Percentiles rank a stretch among this genome's conserved stretches.
Conservation (phyloP, 2,329 filamentous ascomycete species). For the Huntiella abstrusa region DNA sequence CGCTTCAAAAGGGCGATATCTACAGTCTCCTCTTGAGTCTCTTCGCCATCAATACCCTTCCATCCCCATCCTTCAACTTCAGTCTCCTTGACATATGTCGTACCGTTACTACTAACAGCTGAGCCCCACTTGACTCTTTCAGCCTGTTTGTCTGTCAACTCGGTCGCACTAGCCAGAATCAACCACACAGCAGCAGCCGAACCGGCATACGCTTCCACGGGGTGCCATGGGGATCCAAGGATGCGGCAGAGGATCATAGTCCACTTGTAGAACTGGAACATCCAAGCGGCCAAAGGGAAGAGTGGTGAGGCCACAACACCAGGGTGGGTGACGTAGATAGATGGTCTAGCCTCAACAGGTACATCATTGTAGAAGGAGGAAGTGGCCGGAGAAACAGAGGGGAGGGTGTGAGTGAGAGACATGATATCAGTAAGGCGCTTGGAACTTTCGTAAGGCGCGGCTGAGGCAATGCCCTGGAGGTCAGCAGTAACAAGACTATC, state of each 20-base stretch:
- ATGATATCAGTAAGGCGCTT: constrained; percentile 79
- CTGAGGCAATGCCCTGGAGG: constrained; percentile 49
- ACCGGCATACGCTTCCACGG: constrained; percentile 54
- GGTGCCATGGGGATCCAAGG: constrained; percentile 79
- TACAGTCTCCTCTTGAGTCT: constrained; percentile 23
- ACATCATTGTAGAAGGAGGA: constrained; percentile 9
- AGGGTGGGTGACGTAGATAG: constrained; percentile 65
- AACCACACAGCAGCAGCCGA: constrained; percentile 64
- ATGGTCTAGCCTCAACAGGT: constrained; percentile 25
- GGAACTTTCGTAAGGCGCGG: constrained; percentile 59
- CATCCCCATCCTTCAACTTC: constrained; percentile 80
- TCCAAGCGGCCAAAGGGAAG: constrained; percentile 50
- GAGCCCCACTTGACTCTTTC: constrained; percentile 68
- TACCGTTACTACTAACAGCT: constrained; percentile 38
- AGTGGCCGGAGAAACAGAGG: constrained; percentile 31
- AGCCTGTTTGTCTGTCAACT: constrained; percentile 36
- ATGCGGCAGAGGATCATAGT: constrained; percentile 54
- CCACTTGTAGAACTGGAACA: constrained; percentile 49
- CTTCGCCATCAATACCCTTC: constrained; percentile 18
- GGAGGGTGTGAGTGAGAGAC: constrained; percentile 51
- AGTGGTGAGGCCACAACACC: constrained; percentile 73
- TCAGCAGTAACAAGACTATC: constrained; percentile 44
- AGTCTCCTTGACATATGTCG: constrained; percentile 49
- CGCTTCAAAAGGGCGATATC: constrained; percentile 29
- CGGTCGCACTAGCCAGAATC: constrained; percentile 45